A percentile compares a stretch with the other conserved stretches of the same genome.
These are phyloP conservation scores for Tranzscheliella williamsii DNA, from an alignment of 1,284 basidiomycete genomes.

Conservation along the genomic window DNA sequence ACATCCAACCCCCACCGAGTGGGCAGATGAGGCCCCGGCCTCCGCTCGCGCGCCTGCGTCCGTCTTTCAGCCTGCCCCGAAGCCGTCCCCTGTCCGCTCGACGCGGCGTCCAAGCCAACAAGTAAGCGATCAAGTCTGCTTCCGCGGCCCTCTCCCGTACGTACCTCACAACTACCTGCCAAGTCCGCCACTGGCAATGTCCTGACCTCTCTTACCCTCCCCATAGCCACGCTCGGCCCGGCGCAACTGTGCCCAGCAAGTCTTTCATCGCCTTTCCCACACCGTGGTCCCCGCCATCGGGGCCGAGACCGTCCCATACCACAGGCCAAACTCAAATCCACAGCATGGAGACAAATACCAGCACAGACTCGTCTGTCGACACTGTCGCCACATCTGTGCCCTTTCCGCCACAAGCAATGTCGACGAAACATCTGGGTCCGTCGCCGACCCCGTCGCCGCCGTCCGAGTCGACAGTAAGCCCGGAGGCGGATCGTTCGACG, in stretches of 20 bases:
- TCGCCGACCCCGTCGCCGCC: no score
- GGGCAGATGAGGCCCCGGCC: slow-evolving; percentile 25
- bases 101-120: no score
- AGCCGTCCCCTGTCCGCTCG: no score
- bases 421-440: no score
- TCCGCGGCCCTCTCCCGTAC: slow-evolving; percentile 3
- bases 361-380: slow-evolving; percentile 6
- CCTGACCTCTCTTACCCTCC: background rate
- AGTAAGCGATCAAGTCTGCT: slow-evolving; percentile 19
- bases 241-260: no score
- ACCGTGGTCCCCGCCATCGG: background rate
- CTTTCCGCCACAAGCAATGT: no score
- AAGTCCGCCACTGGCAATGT: no score
- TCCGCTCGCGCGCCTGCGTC: no score
- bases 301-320: slow-evolving; percentile 7
- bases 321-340: background rate
- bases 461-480: slow-evolving; percentile 12
- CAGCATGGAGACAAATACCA: slow-evolving; percentile 11
- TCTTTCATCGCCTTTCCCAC: slow-evolving; percentile 27
- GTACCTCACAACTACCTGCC: no score
- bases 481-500: background rate
- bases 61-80: no score
- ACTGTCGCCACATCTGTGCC: slow-evolving; percentile 12
- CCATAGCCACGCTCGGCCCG: background rate
- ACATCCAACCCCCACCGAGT: slow-evolving; percentile 18